Percentiles rank a stretch among this genome's conserved stretches.
These are phyloP conservation scores for Citrus sinensis DNA, from an alignment of 345 rosid genomes.

Conservation along the genomic window DNA sequence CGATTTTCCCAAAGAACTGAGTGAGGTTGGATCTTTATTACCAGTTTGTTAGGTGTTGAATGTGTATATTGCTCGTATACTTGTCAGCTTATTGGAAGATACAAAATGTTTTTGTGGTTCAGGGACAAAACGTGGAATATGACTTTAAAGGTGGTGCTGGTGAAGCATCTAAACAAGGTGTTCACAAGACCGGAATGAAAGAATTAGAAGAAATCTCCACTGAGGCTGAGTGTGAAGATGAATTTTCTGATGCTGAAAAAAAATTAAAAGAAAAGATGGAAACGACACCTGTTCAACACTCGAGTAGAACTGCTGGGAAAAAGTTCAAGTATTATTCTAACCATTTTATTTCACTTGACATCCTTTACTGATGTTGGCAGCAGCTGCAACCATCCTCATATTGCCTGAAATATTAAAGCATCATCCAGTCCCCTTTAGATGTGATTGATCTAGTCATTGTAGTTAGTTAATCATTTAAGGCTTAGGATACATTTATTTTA, in stretches of 20 bases:
- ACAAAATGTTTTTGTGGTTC: constrained; percentile 22
- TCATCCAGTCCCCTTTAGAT: background rate
- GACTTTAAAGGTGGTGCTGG: constrained; percentile 85
- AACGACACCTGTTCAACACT: constrained; percentile 60
- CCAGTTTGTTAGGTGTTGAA: background rate
- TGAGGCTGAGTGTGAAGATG: constrained; percentile 45
- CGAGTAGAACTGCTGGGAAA: constrained; percentile 69
- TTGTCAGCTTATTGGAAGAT: constrained; percentile 1
- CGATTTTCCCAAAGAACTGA: constrained; percentile 69
- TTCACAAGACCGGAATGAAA: constrained; percentile 36
- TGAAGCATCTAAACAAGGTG: constrained; percentile 25
- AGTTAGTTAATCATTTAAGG: background rate
- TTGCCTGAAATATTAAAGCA: background rate
- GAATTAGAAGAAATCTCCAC: constrained; percentile 41
- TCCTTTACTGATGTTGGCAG: background rate
- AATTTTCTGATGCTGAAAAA: constrained; percentile 41
- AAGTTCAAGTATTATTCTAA: constrained; percentile 48
- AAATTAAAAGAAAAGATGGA: constrained; percentile 40
- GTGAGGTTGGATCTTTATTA: constrained; percentile 42
- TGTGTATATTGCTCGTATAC: background rate
- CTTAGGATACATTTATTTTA: background rate
- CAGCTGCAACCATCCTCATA: background rate
- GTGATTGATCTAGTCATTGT: background rate
- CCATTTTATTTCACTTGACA: constrained; percentile 17
- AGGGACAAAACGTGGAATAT: constrained; percentile 49